phyloP scores from a whole-genome alignment of 768 basidiomycete species.

The Dictyophora rubrovolvata region DNA sequence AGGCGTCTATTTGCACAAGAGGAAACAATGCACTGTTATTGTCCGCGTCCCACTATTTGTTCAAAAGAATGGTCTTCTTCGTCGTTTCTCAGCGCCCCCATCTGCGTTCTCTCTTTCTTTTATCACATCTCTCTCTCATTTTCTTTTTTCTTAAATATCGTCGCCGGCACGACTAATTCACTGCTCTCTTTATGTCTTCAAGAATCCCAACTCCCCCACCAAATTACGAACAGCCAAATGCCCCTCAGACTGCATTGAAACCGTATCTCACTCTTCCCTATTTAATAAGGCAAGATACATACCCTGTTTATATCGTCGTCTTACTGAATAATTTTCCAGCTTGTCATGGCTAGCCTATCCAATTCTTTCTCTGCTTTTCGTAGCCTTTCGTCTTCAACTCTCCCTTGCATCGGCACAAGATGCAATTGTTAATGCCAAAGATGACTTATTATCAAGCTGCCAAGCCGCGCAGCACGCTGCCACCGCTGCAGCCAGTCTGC shows the following conservation, averaged over 20 bases:
- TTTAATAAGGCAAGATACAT: slow-evolving; percentile 43
- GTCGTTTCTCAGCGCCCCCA: neutral
- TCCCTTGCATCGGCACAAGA: slow-evolving; percentile 62
- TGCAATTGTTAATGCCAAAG: slow-evolving; percentile 60
- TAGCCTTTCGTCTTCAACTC: slow-evolving; percentile 72
- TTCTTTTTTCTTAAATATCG: neutral
- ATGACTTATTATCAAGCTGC: slow-evolving; percentile 73
- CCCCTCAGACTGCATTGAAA: slow-evolving; percentile 34
- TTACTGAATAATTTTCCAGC: neutral
- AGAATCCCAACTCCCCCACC: slow-evolving; percentile 15
- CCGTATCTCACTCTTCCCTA: slow-evolving; percentile 81
- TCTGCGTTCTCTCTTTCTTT: neutral
- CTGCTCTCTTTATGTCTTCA: slow-evolving; percentile 18
- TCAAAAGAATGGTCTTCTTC: neutral
- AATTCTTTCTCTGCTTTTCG: slow-evolving; percentile 78
- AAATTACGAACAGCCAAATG: slow-evolving; percentile 14
- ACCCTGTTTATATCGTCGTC: neutral
- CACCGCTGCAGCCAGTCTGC: slow-evolving; percentile 74
- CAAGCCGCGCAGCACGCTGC: slow-evolving; percentile 77
- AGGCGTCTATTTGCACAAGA: neutral
- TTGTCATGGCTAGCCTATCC: slow-evolving; percentile 89
- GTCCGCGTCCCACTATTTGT: neutral
- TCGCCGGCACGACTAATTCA: slow-evolving; percentile 6
- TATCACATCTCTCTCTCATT: neutral
- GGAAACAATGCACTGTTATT: neutral